Evolutionary conservation across 139 green algal genomes (phyloP).

Genomic region (Micromonas pusilla): DNA sequence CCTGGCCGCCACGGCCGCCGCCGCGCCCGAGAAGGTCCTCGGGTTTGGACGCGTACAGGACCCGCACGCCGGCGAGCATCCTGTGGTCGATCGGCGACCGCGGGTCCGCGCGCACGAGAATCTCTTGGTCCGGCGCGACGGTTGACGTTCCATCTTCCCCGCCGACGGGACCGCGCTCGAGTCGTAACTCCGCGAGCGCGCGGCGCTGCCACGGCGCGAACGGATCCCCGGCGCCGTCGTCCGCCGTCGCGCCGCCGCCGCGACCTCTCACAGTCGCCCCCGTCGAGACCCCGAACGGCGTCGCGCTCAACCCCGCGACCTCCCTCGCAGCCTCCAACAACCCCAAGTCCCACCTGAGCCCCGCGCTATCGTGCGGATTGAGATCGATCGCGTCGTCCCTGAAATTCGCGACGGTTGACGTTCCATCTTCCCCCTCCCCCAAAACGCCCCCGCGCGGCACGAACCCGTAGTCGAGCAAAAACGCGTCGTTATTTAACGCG

Average conservation of each 20-base stretch:
- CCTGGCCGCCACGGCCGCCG: too few relatives aligned
- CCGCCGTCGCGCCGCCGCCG: too few relatives aligned
- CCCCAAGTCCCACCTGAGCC: slow-evolving; percentile 58
- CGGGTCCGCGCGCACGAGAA: not conserved
- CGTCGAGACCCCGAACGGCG: not conserved
- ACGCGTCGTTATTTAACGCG: slow-evolving; percentile 69
- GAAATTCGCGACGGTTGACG: too few relatives aligned
- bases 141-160: too few relatives aligned
- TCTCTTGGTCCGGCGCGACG: not conserved
- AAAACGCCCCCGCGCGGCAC: slow-evolving; percentile 44
- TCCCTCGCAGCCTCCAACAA: not conserved
- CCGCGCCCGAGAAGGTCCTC: not conserved
- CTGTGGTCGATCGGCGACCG: not conserved
- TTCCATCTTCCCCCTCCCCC: too few relatives aligned
- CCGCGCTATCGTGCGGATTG: slow-evolving; percentile 69
- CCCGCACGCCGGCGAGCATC: not conserved
- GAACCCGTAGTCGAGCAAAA: slow-evolving; percentile 85
- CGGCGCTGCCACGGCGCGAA: not conserved
- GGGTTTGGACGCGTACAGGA: not conserved
- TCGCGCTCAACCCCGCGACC: not conserved
- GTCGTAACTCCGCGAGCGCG: not conserved
- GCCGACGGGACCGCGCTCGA: too few relatives aligned
- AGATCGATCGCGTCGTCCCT: too few relatives aligned
- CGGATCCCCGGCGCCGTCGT: too few relatives aligned
- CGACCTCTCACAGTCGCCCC: too few relatives aligned